Base-by-base conservation (phyloP, 1,284 basidiomycete species). In the Fomitopsis betulina region DNA sequence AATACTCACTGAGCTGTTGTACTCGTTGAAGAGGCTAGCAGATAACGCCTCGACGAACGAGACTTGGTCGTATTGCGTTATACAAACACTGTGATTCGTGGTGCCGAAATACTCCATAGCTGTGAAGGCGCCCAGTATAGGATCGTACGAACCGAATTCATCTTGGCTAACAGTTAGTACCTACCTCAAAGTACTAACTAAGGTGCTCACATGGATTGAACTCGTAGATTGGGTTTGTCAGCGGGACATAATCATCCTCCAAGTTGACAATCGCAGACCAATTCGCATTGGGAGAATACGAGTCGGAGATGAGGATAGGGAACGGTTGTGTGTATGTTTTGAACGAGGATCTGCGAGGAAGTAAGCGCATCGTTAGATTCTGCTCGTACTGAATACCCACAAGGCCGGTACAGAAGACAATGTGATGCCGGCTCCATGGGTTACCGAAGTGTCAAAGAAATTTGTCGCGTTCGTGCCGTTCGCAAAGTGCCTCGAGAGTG, bases 61-160 rank as follows among this genome's bases (percentile, higher is more conserved):
- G 0, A 75, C 68, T 60, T 81, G 78, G 55, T 84, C 81, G 63
- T 78, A 84, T n/a, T 75, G 75, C 0, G 75, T 76, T 2, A 76
- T 70, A 56, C 83, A 85, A 4, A 73, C 35, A 23, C 70, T 73
- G 9, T 66, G 63, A 57, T 79, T 79, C 5, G 68, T 71, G 17
- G 78, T 78, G n/a, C 78, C 79, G 17, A 81, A 61, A 57, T 75
- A 72, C 57, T 72, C 67, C 38, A 73, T 77, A 0, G 76, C 77
- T 6, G 71, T 71, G 60, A 79, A 80, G 0, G 79, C 76, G 15
- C 73, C 73, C 2, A 82, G 66, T 51, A 70, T 69, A 23, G 78
- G 76, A 56, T 82, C 80, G 60, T 68, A 82, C 3, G 78, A 79
- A 0, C 78, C 77, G 55, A 71, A 71, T 62, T 79, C 78, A 55